These are phyloP conservation scores for Penicillium griseofulvum DNA, from an alignment of 2,329 filamentous ascomycete species.

Conservation along the genomic window DNA sequence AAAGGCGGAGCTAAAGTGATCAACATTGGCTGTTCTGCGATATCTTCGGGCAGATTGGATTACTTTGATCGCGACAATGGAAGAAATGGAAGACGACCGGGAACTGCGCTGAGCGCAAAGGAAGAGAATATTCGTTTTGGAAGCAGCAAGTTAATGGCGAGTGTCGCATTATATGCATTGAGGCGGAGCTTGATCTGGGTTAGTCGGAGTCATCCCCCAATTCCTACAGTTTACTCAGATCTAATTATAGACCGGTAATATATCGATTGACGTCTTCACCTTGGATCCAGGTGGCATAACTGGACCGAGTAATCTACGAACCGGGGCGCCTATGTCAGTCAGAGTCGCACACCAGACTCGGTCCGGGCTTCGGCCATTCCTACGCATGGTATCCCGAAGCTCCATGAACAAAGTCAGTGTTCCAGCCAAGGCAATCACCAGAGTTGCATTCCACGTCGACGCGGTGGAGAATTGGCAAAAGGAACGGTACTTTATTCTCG, in stretches of 20 bases:
- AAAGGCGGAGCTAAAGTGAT: conserved; percentile 35
- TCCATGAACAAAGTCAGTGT: conserved; percentile 36
- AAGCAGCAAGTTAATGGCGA: conserved; percentile 38
- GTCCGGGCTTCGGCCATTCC: conserved; percentile 32
- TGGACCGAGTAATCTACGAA: conserved; percentile 27
- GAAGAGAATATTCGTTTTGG: conserved; percentile 33
- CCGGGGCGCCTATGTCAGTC: conserved; percentile 28
- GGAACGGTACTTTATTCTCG: conserved; percentile 36
- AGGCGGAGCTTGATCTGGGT: conserved; percentile 36
- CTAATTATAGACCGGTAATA: conserved; percentile 30
- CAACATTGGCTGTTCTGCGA: conserved; percentile 36
- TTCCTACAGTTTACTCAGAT: conserved; percentile 1
- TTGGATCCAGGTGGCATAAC: conserved; percentile 35
- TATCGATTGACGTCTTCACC: conserved; percentile 38
- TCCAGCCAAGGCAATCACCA: conserved; percentile 36
- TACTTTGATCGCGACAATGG: conserved; percentile 32
- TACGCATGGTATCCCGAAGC: conserved; percentile 36
- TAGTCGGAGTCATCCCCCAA: conserved; percentile 15
- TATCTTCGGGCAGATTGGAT: conserved; percentile 31
- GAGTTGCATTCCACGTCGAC: conserved; percentile 34
- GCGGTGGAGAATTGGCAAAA: conserved; percentile 29
- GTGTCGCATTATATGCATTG: conserved; percentile 37
- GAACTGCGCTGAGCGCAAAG: conserved; percentile 28
- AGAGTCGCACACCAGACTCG: conserved; percentile 33
- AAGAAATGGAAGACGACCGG: conserved; percentile 17